phyloP scores from a whole-genome alignment of 1,284 basidiomycete species.

The Porodaedalea pini region DNA sequence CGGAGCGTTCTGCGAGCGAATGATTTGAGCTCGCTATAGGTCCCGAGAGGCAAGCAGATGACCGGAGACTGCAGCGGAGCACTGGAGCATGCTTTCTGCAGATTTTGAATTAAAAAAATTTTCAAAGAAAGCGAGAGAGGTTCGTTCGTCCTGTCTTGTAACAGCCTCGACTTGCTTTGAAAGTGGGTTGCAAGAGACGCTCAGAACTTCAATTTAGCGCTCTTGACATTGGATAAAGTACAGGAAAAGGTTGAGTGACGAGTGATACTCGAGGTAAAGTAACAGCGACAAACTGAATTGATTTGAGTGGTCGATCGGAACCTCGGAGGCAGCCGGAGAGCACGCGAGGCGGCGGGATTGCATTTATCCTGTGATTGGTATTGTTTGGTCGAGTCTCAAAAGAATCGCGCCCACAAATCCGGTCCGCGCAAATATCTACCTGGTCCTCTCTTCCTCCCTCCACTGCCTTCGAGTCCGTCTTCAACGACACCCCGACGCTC shows the following conservation, averaged over 20 bases:
- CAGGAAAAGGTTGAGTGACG: background rate
- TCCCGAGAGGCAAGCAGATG: background rate
- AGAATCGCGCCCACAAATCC: background rate
- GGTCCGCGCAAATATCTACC: no score
- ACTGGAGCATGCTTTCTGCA: no score
- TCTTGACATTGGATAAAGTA: background rate
- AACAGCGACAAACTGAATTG: background rate
- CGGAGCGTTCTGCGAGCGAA: background rate
- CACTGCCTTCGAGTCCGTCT: background rate
- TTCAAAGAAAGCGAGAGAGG: background rate
- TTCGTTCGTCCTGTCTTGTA: no score
- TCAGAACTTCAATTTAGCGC: background rate
- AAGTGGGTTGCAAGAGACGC: no score
- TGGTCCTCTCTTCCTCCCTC: no score
- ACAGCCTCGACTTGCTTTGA: no score
- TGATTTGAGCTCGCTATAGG: background rate
- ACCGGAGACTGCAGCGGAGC: background rate
- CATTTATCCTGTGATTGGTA: background rate
- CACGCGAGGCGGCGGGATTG: background rate
- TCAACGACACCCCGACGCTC: background rate
- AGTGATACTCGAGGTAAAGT: no score
- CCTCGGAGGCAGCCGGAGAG: background rate
- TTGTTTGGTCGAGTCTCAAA: background rate
- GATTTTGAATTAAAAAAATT: background rate
- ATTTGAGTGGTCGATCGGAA: background rate